A percentile compares a stretch with the other conserved stretches of the same genome.
Evolutionary conservation across 129 eudicot genomes (phyloP).

Genomic region (Cynara cardunculus): DNA sequence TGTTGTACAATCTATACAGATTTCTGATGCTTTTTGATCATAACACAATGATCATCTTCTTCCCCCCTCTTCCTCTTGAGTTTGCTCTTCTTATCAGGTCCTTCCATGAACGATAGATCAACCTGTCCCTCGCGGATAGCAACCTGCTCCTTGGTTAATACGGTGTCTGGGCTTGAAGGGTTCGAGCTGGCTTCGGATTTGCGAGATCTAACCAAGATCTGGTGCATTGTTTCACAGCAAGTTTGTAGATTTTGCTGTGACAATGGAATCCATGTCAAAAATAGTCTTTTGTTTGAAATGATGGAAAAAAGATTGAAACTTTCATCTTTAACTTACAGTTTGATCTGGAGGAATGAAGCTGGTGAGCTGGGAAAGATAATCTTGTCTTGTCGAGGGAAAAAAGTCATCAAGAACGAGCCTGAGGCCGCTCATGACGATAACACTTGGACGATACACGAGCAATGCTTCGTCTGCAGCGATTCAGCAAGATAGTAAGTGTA

Average conservation of each 20-base stretch:
- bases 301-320: not conserved
- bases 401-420: conserved; percentile 30
- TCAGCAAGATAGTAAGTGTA: not conserved
- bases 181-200: not conserved
- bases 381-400: conserved; percentile 1
- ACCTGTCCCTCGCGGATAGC: conserved; percentile 21
- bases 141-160: conserved; percentile 24
- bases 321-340: conserved; percentile 24
- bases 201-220: conserved; percentile 7
- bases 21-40: not conserved
- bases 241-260: conserved; percentile 39
- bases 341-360: conserved; percentile 42
- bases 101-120: conserved; percentile 36
- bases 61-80: conserved; percentile 48
- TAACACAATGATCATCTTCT: not conserved
- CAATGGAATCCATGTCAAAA: not conserved
- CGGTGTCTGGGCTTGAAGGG: conserved; percentile 63
- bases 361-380: conserved; percentile 23
- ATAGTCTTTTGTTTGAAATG: too few relatives aligned
- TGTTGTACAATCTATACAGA: conserved; percentile 16
- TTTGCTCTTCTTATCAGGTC: not conserved
- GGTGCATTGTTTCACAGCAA: conserved; percentile 36
- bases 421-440: conserved; percentile 45
- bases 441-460: conserved; percentile 48
- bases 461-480: conserved; percentile 34